Evolutionary conservation across 169 alveolate genomes (phyloP).

Genomic region (Eimeria maxima): DNA sequence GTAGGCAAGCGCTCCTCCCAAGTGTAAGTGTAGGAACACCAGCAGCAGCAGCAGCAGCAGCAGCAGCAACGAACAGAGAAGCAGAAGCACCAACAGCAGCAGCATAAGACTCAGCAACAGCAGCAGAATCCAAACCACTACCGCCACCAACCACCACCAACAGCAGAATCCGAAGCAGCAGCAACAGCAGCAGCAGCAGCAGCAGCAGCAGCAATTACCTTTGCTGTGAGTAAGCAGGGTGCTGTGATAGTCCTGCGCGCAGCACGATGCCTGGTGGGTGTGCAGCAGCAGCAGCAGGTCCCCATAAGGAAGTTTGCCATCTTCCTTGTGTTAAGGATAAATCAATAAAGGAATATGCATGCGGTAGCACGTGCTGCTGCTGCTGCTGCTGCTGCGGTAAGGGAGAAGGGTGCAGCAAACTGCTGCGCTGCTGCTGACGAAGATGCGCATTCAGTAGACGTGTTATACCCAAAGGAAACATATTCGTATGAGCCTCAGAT

Average conservation of each 20-base stretch:
- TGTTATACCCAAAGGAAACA: not conserved
- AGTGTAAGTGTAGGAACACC: not conserved
- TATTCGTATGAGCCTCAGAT: not conserved
- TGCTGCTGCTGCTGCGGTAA: constrained; percentile 25
- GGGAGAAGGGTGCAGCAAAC: not conserved
- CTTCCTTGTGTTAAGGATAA: constrained; percentile 28
- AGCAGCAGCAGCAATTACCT: not conserved
- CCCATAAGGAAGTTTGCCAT: not conserved
- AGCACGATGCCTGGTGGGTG: not conserved
- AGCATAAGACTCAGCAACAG: not conserved
- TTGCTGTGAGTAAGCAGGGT: not conserved
- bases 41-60: constrained; percentile 9
- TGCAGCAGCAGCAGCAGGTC: not conserved
- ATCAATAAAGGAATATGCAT: not conserved
- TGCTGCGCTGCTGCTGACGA: constrained; percentile 13
- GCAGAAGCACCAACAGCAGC: not conserved
- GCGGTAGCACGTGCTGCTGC: constrained; percentile 11
- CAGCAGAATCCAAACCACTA: not conserved
- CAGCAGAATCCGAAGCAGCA: not conserved
- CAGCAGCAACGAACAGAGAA: not conserved
- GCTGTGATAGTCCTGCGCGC: constrained; percentile 8
- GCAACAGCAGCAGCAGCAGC: not conserved
- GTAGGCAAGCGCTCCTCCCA: not conserved
- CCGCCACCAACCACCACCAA: not conserved
- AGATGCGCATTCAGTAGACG: not conserved